These are phyloP conservation scores for Bacidia rubella DNA, from an alignment of 495 filamentous ascomycete species.

Conservation along the genomic window DNA sequence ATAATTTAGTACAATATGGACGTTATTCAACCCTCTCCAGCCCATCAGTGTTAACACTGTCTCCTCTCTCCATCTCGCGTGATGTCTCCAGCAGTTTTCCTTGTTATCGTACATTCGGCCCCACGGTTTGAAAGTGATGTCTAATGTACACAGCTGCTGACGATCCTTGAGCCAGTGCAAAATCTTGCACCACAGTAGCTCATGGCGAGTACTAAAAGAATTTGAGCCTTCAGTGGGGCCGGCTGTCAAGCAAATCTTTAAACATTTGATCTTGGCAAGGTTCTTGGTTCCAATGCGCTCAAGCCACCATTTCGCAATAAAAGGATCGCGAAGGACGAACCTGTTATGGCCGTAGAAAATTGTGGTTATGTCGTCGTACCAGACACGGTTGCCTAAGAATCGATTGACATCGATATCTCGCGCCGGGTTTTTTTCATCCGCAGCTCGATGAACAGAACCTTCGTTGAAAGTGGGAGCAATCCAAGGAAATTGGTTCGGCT, in stretches of 20 bases:
- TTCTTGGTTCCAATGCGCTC: constrained; percentile 6
- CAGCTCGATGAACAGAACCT: neutral
- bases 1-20: neutral
- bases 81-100: neutral
- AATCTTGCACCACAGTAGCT: constrained; percentile 4
- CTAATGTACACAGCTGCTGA: neutral
- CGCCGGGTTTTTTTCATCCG: neutral
- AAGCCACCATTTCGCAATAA: constrained; percentile 8
- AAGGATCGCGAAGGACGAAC: neutral
- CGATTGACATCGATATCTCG: neutral
- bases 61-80: neutral
- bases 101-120: neutral
- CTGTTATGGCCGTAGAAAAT: constrained; percentile 9
- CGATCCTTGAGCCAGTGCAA: constrained; percentile 3
- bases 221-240: neutral
- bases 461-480: constrained; percentile 3
- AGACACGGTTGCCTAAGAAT: neutral
- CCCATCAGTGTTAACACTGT: neutral
- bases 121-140: constrained; percentile 1
- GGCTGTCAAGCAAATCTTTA: neutral
- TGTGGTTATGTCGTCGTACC: neutral
- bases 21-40: neutral
- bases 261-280: neutral
- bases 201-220: neutral
- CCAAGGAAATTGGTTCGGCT: neutral